phyloP scores from a whole-genome alignment of 1,284 basidiomycete species.

The Irpex sp. region DNA sequence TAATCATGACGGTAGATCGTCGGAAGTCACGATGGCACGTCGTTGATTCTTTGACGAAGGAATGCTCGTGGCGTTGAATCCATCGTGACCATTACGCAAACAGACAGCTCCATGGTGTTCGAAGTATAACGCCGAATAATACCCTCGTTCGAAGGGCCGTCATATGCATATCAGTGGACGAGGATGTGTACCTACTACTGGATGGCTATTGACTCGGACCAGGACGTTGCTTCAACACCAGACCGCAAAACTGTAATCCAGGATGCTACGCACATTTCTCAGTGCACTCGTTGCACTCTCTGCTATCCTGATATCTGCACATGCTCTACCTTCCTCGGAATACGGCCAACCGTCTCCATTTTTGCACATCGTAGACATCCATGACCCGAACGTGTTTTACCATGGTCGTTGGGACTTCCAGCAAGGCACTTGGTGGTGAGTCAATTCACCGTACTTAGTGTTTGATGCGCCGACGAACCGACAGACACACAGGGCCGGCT shows the following conservation, averaged over 20 bases:
- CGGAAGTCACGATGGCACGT: slow-evolving; percentile 19
- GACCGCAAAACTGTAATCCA: background rate
- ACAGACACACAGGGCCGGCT: slow-evolving; percentile 52
- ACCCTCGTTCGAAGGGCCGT: background rate
- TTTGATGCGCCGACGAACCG: background rate
- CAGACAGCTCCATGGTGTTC: background rate
- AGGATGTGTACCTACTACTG: background rate
- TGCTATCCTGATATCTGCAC: background rate
- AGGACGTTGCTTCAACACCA: background rate
- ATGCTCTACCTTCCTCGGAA: background rate
- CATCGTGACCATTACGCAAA: slow-evolving; percentile 7
- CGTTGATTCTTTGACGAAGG: background rate
- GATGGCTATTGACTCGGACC: background rate
- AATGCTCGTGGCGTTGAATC: background rate
- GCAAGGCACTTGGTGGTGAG: slow-evolving; percentile 49
- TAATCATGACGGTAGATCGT: slow-evolving; percentile 10
- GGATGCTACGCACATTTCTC: background rate
- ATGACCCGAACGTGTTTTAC: slow-evolving; percentile 41
- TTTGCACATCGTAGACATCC: slow-evolving; percentile 27
- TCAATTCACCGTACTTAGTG: background rate
- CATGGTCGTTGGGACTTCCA: slow-evolving; percentile 48
- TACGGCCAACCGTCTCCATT: background rate
- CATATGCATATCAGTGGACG: background rate
- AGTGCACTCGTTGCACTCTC: background rate
- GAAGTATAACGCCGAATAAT: background rate